phyloP scores from a whole-genome alignment of 768 basidiomycete species.

The Cubamyces sp. region DNA sequence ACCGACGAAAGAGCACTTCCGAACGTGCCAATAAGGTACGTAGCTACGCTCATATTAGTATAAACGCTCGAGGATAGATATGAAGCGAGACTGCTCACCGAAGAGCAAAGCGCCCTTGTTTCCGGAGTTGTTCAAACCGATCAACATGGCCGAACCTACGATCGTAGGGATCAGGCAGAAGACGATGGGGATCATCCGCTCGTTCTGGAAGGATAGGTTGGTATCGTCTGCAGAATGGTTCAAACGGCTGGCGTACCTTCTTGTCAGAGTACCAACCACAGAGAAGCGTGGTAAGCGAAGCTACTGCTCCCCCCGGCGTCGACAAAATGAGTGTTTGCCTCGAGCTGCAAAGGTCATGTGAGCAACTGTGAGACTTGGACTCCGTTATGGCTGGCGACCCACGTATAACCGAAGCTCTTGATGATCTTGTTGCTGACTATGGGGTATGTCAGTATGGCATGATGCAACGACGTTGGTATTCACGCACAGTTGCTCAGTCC shows the following conservation, averaged over 20 bases:
- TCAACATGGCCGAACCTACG: constrained; percentile 47
- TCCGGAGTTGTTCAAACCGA: constrained; percentile 53
- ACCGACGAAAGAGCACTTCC: constrained; percentile 61
- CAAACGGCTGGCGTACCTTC: constrained; percentile 44
- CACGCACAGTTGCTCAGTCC: constrained; percentile 62
- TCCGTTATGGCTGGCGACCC: constrained; percentile 25
- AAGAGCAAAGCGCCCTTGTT: constrained; percentile 59
- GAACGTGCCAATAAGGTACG: constrained; percentile 57
- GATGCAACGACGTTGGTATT: background rate
- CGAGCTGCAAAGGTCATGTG: constrained; percentile 41
- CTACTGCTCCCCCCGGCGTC: constrained; percentile 54
- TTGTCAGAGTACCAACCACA: constrained; percentile 71
- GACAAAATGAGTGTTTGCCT: constrained; percentile 63
- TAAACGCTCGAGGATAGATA: background rate
- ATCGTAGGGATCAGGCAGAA: constrained; percentile 63
- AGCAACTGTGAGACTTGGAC: background rate
- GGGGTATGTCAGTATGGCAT: constrained; percentile 5
- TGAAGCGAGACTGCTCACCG: constrained; percentile 41
- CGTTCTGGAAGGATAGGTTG: constrained; percentile 40
- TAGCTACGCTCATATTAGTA: constrained; percentile 37
- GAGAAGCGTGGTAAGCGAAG: constrained; percentile 49
- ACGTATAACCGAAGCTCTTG: constrained; percentile 68
- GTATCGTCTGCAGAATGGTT: background rate
- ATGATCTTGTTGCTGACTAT: constrained; percentile 66
- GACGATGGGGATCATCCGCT: constrained; percentile 64